Evolutionary conservation across 495 filamentous ascomycete species (phyloP).

Genomic region (Daldinia concentrica): DNA sequence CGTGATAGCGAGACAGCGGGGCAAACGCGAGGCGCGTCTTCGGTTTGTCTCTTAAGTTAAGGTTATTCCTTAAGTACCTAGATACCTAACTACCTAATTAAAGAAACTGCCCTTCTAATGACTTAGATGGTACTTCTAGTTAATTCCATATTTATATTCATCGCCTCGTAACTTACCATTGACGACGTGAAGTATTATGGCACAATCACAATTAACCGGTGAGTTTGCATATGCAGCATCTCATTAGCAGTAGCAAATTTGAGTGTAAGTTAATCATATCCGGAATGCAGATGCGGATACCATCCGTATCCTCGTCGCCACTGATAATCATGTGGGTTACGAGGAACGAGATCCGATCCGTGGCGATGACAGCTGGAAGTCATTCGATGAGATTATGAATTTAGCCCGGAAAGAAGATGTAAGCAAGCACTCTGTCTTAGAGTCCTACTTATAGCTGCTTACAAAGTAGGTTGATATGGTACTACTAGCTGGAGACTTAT

Average conservation of each 20-base stretch:
- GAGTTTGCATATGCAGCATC: conserved; percentile 3
- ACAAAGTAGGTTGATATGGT: conserved; percentile 81
- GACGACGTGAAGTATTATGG: conserved; percentile 19
- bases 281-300: conserved; percentile 74
- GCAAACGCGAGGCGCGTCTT: conserved; percentile 37
- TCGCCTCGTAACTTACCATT: neutral
- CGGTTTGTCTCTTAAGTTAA: neutral
- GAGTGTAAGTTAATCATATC: neutral
- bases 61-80: neutral
- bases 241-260: neutral
- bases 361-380: conserved; percentile 96
- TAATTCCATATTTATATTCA: neutral
- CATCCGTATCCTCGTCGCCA: conserved; percentile 92
- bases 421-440: conserved; percentile 16
- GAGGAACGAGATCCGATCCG: conserved; percentile 92
- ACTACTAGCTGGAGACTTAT: conserved; percentile 90
- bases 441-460: conserved; percentile 8
- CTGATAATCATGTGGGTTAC: conserved; percentile 97
- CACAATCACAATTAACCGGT: conserved; percentile 37
- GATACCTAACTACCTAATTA: too few relatives aligned
- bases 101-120: neutral
- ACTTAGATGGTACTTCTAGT: neutral
- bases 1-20: conserved; percentile 33
- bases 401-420: conserved; percentile 87
- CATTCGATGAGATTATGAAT: conserved; percentile 95